Base-by-base conservation (phyloP, 2,329 filamentous ascomycete genomes). In the Coniochaeta hoffmannii region DNA sequence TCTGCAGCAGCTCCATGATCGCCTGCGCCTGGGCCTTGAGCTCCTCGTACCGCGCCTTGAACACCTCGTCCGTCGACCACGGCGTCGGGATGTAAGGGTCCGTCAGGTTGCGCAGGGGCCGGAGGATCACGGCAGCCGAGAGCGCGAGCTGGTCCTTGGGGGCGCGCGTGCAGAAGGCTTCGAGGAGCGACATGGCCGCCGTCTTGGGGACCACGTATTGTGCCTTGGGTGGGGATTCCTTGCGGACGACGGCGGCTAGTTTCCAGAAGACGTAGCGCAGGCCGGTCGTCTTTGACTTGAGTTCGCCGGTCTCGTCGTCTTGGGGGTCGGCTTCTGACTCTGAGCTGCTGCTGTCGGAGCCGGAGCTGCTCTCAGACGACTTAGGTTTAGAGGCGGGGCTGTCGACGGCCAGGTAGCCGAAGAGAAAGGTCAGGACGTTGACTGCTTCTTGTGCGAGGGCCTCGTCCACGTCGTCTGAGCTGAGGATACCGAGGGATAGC, bases 381-480 rank as follows among this genome's bases (percentile, higher is more conserved):
- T 46, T 46, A 11, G 19, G 7, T 17, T 76, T 74, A 6, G 57
- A 64, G 8, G 8, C 8, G 17, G 49, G 28, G 19, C 24, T 24
- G 15, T 51, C 49, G 28, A 34, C 28, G 74, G 85, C 58, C 78
- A 84, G 70, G 56, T 77, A 77, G 22, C 74, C 83, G 41, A 86
- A 89, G 0, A 99, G 76, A 75, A 96, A 96, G 35, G 93, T 79
- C 34, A 96, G 76, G 60, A 96, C 90, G 61, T 90, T 88, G 4
- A 89, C 83, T 12, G 85, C 85, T 66, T 96, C 90, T 41, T 83
- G 78, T 1, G 89, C 89, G n/a, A 97, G 76, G 10, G 84, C 79
- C 64, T 94, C 87, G 15, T 86, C 85, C 8, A 93, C 54, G 53
- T 80, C 81, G 0, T 80, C 77, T 0, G 81, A 82, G 50, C 83